Base-by-base conservation (phyloP, 768 basidiomycete genomes). In the Phaeotremella skinneri region DNA sequence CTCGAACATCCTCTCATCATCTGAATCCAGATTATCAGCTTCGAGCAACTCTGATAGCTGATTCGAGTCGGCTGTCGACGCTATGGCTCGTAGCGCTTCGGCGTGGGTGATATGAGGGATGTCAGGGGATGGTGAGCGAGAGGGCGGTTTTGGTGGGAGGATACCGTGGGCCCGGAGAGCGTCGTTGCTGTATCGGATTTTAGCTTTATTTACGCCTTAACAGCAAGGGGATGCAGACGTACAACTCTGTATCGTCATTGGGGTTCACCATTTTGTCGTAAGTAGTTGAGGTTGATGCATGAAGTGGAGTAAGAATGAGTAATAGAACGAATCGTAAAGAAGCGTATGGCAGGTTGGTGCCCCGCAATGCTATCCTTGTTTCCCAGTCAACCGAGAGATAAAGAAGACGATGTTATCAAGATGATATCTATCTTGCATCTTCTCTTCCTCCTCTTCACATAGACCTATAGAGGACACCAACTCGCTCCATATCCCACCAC, bases 171-270 rank as follows among this genome's bases (percentile, higher is more conserved):
- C 91, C 58, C 91, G 87, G 11, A 97, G 84, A 21, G 88, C 89
- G 72, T 97, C 93, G 77, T 94, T 92, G 79, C 92, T 97, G 59
- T 70, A 48, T 52, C n/a, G 58, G 55, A 6, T 49, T 21, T 58
- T 31, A 58, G 58, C 21, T 41, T 57, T 64, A 42, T 63, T 55
- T 34, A 59, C 43, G 29, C 58, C 57, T 20, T 29, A 20, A 17
- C 17, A 7, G 17, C 27, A 37, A 30, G 25, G 21, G 31, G 5
- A 7, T 27, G 16, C 26, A 29, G 21, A 77, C 89, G 78, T 76
- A 93, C 92, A 97, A 96, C 83, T 97, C 92, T 2, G 92, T 94
- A 76, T 97, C 92, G 80, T 94, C 89, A 81, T 91, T 82, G 29
- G 88, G 83, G 73, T 92, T 90, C 63, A 73, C 66, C 68, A 74